Base-by-base conservation (phyloP, 192 early-diverging fungal species). In the Podila clonocystis region DNA sequence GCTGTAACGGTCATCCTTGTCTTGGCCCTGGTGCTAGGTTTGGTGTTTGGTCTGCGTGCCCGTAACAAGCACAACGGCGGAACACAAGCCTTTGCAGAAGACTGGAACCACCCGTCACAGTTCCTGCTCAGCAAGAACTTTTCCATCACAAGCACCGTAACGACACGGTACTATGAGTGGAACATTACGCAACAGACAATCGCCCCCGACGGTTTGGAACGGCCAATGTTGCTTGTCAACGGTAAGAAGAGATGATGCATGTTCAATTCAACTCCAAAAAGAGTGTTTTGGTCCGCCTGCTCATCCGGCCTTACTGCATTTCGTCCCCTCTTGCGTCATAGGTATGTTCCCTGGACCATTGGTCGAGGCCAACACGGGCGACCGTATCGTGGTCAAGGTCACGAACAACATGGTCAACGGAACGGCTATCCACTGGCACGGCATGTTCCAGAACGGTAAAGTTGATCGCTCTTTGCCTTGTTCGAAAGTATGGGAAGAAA, bases 191-290 rank as follows among this genome's bases (percentile, higher is more conserved):
- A 78, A 41, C 64, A 65, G 30, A 78, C 68, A 26, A 71, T 71
- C 24, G 68, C 75, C 2, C 92, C 92, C 7, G 92, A 95, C 84
- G 90, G 89, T 36, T 79, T 75, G 58, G 87, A 88, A 61, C 87
- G 90, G 19, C 84, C 75, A 13, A 92, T 93, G 26, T 86, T 75
- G 30, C 87, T 89, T 22, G 91, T 91, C 48, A 93, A 93, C 67
- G 89, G 88, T n/a, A 66, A 65, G 4, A 58, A 15, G 0, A 20
- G 9, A 50, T 9, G 34, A 19, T 48, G 22, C n/a, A 64, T 20
- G 41, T 12, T 65, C 9, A 26, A 0, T 63, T 9, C 13, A 38
- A 19, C 31, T 4, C 24, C 22, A 28, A 30, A 7, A 15, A 17
- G 4, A 9, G 30, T n/a, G 1, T 19, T 15, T 62, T 2, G 3